Evolutionary conservation across 106 monocot species (phyloP), one percentile per base, ranked within the genome.

Genomic region (Alisma plantagoaquatica): DNA sequence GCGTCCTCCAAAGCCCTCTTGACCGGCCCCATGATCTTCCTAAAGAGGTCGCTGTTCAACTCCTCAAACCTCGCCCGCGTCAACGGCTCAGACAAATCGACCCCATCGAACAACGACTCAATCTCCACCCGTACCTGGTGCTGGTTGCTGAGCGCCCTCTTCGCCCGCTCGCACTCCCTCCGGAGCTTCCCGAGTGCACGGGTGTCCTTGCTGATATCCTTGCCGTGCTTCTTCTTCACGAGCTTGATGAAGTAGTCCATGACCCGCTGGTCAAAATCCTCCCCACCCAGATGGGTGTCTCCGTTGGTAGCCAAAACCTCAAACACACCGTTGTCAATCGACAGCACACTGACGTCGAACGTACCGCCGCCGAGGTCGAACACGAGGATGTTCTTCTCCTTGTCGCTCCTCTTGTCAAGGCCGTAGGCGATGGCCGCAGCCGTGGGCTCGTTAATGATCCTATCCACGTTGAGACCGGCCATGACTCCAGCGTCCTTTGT

Each of bases 401-500:
- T n/a, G 2, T 51, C 63, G 43, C 63, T 51, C 26, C 52, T 63
- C 51, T 63, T 52, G n/a, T 63, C 63, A 11, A 67, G 32, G 42
- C 67, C 67, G 26, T 57, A 67, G 12, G 67, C 67, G 42, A 67
- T 58, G 12, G 67, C 67, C 27, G 67, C 67, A 26, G 67, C 67
- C 1, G 67, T 67, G 11, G 67, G 67, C 23, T 67, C 67, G 29
- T 67, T 67, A 17, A 67, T 67, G 16, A 67, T 67, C 32, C 67
- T 57, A 5, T 35, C 57, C 17, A 67, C 57, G 46, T 67, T 67
- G 2, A 67, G 21, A 4, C 67, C 67, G 29, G 67, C 57, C 14
- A 67, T 67, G 8, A 67, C 41, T 15, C 67, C 67, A 23, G 67
- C 67, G 42, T 67, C 67, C 49, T 67, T 67, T 23, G 67, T 67